Conservation (phyloP, 2,329 filamentous ascomycete species). For the Exophiala dermatitidis region DNA sequence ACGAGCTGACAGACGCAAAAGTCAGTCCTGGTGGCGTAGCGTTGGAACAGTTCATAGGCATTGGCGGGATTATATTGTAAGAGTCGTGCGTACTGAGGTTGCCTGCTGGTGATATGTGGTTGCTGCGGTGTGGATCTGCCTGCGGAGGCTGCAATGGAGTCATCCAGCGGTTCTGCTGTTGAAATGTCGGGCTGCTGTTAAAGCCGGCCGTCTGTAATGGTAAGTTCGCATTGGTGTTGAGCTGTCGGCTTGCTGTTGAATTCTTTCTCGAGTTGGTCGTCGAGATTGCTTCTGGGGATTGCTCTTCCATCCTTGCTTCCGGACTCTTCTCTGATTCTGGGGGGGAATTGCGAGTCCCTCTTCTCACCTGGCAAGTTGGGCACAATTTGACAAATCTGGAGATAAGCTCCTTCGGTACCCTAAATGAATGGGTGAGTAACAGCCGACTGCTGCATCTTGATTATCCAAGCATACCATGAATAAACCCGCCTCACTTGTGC, state of each 20-base stretch:
- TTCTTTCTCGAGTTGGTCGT: constrained; percentile 9
- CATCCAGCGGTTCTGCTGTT: constrained; percentile 27
- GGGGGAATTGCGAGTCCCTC: constrained; percentile 29
- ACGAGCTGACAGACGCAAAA: constrained; percentile 13
- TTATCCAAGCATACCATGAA: constrained; percentile 38
- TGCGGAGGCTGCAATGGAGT: constrained; percentile 18
- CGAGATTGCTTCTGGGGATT: constrained; percentile 7
- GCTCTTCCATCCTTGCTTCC: constrained; percentile 8
- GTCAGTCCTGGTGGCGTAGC: constrained; percentile 7
- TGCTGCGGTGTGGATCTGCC: not conserved
- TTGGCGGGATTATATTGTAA: constrained; percentile 16
- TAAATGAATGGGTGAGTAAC: constrained; percentile 23
- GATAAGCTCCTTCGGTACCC: constrained; percentile 47
- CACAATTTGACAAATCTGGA: constrained; percentile 47
- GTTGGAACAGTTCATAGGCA: constrained; percentile 14
- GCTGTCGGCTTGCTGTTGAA: constrained; percentile 7
- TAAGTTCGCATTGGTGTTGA: constrained; percentile 4
- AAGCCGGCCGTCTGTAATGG: constrained; percentile 22
- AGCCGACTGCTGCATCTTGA: not conserved
- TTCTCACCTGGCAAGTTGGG: constrained; percentile 43
- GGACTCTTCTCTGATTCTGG: constrained; percentile 18
- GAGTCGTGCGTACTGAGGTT: constrained; percentile 6
- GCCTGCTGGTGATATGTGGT: not conserved
- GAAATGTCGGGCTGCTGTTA: constrained; percentile 18
- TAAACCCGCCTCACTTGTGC: constrained; percentile 44